These are phyloP conservation scores for Lasiosphaeris hirsuta DNA, from an alignment of 495 filamentous ascomycete genomes.

Conservation along the genomic window DNA sequence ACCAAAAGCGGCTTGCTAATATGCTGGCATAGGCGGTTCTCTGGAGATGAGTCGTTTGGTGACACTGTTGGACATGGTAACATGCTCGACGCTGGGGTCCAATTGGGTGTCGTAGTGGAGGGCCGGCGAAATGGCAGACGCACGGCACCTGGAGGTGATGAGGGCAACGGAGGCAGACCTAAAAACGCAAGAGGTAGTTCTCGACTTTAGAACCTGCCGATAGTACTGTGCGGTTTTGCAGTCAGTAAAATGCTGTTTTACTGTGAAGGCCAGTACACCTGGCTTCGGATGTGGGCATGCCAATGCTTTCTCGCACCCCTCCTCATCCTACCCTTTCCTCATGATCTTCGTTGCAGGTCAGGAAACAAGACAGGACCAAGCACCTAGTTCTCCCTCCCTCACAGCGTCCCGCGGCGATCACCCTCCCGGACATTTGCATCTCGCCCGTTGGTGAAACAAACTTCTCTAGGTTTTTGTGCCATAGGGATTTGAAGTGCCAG, in stretches of 20 bases:
- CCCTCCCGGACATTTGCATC: background rate
- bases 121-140: constrained; percentile 9
- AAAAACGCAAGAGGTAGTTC: constrained; percentile 2
- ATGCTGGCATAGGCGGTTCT: constrained; percentile 58
- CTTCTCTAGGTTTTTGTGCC: background rate
- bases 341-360: constrained; percentile 6
- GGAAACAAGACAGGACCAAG: background rate
- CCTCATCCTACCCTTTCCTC: background rate
- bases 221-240: background rate
- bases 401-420: background rate
- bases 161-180: background rate
- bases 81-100: constrained; percentile 31
- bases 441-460: too few relatives aligned
- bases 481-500: background rate
- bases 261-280: background rate
- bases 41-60: constrained; percentile 68
- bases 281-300: background rate
- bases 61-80: constrained; percentile 8
- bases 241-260: background rate
- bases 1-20: background rate
- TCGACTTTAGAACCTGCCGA: constrained; percentile 6
- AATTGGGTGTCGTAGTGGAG: constrained; percentile 34
- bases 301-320: background rate
- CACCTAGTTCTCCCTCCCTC: background rate
- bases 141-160: background rate